Evolutionary conservation across 305 asterid genomes (phyloP), one percentile per base, ranked within the genome.

Genomic region (Lippia alba): DNA sequence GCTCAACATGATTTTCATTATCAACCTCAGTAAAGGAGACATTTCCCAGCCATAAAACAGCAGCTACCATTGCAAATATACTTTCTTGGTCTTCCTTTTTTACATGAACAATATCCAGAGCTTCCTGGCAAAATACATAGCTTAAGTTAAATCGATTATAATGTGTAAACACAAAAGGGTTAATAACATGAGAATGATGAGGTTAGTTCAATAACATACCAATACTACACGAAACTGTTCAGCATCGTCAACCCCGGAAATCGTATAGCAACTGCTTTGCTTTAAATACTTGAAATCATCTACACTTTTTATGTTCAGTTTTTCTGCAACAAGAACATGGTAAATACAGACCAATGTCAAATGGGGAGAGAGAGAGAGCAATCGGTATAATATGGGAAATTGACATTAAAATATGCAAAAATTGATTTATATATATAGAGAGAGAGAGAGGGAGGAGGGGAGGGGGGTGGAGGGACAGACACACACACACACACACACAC

Each of bases 31-130:
- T 81, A 78, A 91, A 91, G 65, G 94, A 81, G 80, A 94, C 73
- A 64, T 94, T 83, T 73, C 98, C 98, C 69, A 94, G 81, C 98
- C 98, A 94, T 51, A 94, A 75, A 18, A 94, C 98, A 64, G 98
- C 96, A 79, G 98, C 94, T 72, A 94, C 80, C 97, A 94, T 89
- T 16, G 97, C 90, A 80, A 94, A 91, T 71, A 89, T 94, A 75
- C 90, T 94, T 67, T 89, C 96, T 78, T 91, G 98, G 81, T 94
- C 89, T 67, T 84, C 91, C 82, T 86, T 94, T 79, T 78, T 84
- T 58, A 94, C 87, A 82, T 89, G 98, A 80, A 94, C 98, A 61
- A 89, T 79, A 80, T 91, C 93, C 76, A 94, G 80, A 66, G 98
- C 98, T 79, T 94, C 98, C 98, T 94, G 87, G 70, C 69, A 51